Conservation (phyloP, 2,329 filamentous ascomycete genomes). For the Ophiostoma sp. region DNA sequence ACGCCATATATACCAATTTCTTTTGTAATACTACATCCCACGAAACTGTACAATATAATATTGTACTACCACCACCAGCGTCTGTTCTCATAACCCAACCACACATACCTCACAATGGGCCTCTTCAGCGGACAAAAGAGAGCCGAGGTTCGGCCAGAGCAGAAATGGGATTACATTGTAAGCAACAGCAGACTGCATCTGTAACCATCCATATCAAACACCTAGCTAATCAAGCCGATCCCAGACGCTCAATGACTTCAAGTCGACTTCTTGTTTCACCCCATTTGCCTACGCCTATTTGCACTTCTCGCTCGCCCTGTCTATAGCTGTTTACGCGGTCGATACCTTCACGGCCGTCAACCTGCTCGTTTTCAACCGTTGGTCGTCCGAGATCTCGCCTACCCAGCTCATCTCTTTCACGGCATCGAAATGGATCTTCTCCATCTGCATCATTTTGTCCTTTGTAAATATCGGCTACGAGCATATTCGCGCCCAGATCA, state of each 20-base stretch:
- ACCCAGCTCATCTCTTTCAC: constrained; percentile 62
- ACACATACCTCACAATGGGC: constrained; percentile 51
- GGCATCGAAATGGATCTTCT: constrained; percentile 92
- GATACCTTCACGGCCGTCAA: constrained; percentile 94
- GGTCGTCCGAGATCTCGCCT: constrained; percentile 78
- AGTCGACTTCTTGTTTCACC: constrained; percentile 69
- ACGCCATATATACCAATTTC: constrained; percentile 2
- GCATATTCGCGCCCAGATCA: constrained; percentile 70
- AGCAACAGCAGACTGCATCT: constrained; percentile 32
- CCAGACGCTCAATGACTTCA: constrained; percentile 65
- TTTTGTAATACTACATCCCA: not conserved
- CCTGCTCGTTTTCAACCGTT: constrained; percentile 79
- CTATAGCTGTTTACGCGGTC: constrained; percentile 77
- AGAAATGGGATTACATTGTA: constrained; percentile 93
- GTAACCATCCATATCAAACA: constrained; percentile 1
- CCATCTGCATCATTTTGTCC: constrained; percentile 83
- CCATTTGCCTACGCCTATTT: constrained; percentile 79
- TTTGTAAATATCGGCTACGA: constrained; percentile 77
- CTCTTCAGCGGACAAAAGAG: constrained; percentile 59
- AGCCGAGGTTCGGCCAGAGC: constrained; percentile 68
- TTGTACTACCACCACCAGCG: not conserved
- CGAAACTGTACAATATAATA: not conserved
- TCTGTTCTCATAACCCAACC: not conserved
- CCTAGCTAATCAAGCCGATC: not conserved
- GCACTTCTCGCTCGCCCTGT: constrained; percentile 72